Base-by-base conservation (phyloP, 306 rosid genomes). In the Quercus variabilis region DNA sequence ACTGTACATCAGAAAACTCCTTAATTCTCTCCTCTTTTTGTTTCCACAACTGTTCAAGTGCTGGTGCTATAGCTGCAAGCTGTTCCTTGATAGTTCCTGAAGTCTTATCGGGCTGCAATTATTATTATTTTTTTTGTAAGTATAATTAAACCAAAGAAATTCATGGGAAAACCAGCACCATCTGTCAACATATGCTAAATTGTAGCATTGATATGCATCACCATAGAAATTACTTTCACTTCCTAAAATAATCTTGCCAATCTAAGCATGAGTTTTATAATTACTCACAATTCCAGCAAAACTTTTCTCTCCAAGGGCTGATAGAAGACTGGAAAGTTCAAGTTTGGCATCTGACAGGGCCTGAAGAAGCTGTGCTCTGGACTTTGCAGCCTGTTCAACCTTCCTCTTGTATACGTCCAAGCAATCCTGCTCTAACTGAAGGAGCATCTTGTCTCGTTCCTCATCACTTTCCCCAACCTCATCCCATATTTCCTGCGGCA, bases 391-490 rank as follows among this genome's bases (percentile, higher is more conserved):
- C 85, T 80, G 97, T 87, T 91, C 97, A 46, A 96, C 99, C 92
- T 91, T 96, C 87, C 98, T 90, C 91, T 86, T 90, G 86, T 93
- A 96, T 25, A 96, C 99, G 80, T 96, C 97, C 89, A 93, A 86
- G 74, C 99, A 93, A 58, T 96, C 99, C 78, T 91, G 99, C 83
- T 96, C 98, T 82, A 96, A 81, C 87, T 96, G 99, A 88, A 93
- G 99, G 74, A 96, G 96, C 99, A 96, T 91, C 85, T 87, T 90
- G 81, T 96, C 99, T 62, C 99, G 91, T 71, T 93, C 88, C 79
- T 93, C 97, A 17, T 96, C 98, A 55, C 87, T 93, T 88, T 93
- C 99, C 46, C 99, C 99, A 60, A 96, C 99, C 85, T 96, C 99
- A 56, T 96, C 93, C 99, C 99, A 96, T 82, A 96, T 96, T 90